Conservation (phyloP, 495 filamentous ascomycete genomes). For the Neurospora terricola region DNA sequence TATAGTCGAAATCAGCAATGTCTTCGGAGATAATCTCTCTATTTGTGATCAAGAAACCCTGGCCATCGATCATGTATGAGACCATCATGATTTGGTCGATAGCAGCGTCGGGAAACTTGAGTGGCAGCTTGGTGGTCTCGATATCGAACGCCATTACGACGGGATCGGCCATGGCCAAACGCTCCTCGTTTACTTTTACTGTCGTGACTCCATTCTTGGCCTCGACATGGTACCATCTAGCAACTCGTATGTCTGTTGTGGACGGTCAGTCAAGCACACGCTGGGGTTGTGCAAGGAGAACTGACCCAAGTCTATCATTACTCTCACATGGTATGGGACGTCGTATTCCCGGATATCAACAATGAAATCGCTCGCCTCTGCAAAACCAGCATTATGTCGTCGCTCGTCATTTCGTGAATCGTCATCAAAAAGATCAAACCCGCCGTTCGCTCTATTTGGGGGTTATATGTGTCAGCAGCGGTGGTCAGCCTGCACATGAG, state of each 20-base stretch:
- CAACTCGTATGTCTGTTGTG: slow-evolving; percentile 73
- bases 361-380: slow-evolving; percentile 93
- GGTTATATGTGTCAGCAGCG: slow-evolving; percentile 13
- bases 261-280: slow-evolving; percentile 14
- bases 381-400: slow-evolving; percentile 67
- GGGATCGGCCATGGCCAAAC: slow-evolving; percentile 79
- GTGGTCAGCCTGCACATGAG: background rate
- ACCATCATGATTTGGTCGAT: slow-evolving; percentile 99
- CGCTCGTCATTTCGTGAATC: slow-evolving; percentile 72
- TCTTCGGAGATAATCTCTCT: slow-evolving; percentile 96
- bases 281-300: background rate
- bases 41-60: slow-evolving; percentile 97
- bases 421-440: slow-evolving; percentile 96
- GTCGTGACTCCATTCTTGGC: slow-evolving; percentile 82
- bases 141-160: slow-evolving; percentile 98
- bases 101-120: slow-evolving; percentile 95
- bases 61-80: slow-evolving; percentile 99
- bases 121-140: slow-evolving; percentile 89
- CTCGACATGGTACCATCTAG: slow-evolving; percentile 95
- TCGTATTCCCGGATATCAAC: slow-evolving; percentile 99
- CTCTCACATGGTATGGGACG: slow-evolving; percentile 97
- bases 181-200: slow-evolving; percentile 77
- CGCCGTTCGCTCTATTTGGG: slow-evolving; percentile 58
- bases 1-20: slow-evolving; percentile 97
- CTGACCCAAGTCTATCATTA: slow-evolving; percentile 88